Conservation (phyloP, 257 asterid genomes). For the Solanum ossicruentum region DNA sequence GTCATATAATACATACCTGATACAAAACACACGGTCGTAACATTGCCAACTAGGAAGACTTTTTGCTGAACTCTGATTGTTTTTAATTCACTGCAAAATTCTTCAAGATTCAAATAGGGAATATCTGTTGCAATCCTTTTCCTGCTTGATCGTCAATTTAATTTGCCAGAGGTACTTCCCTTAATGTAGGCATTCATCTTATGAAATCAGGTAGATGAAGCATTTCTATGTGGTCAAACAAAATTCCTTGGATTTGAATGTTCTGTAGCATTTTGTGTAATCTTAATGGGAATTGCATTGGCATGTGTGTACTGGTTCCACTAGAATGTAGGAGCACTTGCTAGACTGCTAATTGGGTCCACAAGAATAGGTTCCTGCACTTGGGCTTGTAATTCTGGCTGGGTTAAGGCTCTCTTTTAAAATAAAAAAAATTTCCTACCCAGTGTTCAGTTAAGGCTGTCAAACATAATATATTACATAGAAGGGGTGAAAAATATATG, state of each 20-base stretch:
- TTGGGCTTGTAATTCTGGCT: background rate
- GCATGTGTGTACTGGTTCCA: background rate
- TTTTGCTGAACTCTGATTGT: background rate
- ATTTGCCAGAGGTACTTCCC: background rate
- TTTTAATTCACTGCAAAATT: background rate
- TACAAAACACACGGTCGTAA: background rate
- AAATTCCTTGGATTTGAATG: background rate
- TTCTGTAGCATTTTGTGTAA: background rate
- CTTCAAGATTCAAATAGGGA: background rate
- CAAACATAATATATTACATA: background rate
- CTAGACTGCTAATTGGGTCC: background rate
- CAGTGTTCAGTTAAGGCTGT: background rate
- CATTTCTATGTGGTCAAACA: background rate
- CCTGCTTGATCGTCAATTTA: background rate
- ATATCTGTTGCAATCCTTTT: background rate
- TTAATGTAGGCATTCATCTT: background rate
- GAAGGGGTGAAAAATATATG: background rate
- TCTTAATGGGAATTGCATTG: background rate
- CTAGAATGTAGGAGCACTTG: background rate
- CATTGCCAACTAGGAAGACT: background rate
- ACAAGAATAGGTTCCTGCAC: background rate
- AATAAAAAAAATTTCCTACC: too few relatives aligned
- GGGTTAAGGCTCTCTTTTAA: background rate
- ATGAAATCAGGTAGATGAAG: background rate
- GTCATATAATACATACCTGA: background rate